Percentiles rank a stretch among this genome's conserved stretches.
Conservation (phyloP, 1,139 yeast species). For the Blastobotrys raffinosifermentans region DNA sequence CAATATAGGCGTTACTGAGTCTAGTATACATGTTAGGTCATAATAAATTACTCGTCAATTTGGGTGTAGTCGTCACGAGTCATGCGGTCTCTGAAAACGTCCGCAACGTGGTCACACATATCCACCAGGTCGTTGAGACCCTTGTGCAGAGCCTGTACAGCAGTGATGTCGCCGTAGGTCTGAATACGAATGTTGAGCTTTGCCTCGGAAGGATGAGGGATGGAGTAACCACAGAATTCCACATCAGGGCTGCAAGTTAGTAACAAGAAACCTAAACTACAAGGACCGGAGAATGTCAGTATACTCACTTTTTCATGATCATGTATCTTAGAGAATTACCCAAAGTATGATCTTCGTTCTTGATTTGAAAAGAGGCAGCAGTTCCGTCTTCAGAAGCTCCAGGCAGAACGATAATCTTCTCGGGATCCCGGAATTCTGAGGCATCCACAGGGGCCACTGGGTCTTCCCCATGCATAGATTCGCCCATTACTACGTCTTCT, state of each 20-base stretch:
- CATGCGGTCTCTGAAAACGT: conserved; percentile 47
- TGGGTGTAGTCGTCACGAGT: conserved; percentile 7
- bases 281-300: not conserved
- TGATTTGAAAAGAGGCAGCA: conserved; percentile 88
- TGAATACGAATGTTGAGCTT: conserved; percentile 87
- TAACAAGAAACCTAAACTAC: not conserved
- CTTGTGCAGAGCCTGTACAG: conserved; percentile 87
- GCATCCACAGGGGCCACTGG: conserved; percentile 6
- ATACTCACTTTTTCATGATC: conserved; percentile 76
- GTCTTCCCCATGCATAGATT: conserved; percentile 10
- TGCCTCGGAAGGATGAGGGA: conserved; percentile 97
- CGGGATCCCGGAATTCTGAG: conserved; percentile 20
- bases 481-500: conserved; percentile 20
- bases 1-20: too few species aligned
- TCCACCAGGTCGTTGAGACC: conserved; percentile 83
- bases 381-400: conserved; percentile 95
- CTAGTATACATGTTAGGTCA: too few species aligned
- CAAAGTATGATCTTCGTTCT: conserved; percentile 90
- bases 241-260: conserved; percentile 60
- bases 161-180: conserved; percentile 80
- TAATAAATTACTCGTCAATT: too few species aligned
- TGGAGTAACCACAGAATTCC: conserved; percentile 96
- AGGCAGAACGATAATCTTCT: conserved; percentile 46
- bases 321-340: conserved; percentile 91
- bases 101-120: conserved; percentile 78